Percentiles rank a stretch among this genome's conserved stretches.
phyloP scores from a whole-genome alignment of 768 basidiomycete species.

The Lactarius tabidus region DNA sequence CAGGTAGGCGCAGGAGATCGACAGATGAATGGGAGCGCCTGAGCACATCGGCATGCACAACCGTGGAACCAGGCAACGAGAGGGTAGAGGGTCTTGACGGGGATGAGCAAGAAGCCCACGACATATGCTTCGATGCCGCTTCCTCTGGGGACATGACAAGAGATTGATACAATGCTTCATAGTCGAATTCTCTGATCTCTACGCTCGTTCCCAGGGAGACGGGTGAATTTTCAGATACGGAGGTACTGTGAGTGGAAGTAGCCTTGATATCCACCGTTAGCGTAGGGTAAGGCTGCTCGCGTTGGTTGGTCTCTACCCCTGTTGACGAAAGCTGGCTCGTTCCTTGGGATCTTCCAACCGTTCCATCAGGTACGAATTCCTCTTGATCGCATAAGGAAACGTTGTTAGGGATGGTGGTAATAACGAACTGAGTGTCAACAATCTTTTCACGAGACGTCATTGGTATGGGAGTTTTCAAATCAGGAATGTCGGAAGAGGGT shows the following conservation, averaged over 20 bases:
- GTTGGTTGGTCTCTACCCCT: background rate
- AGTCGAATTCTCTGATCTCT: constrained; percentile 8
- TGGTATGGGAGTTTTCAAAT: background rate
- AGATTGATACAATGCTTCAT: constrained; percentile 21
- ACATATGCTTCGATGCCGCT: constrained; percentile 20
- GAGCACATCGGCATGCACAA: constrained; percentile 6
- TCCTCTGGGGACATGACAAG: constrained; percentile 19
- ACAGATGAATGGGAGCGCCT: constrained; percentile 16
- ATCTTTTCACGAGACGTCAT: background rate
- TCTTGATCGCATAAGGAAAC: background rate
- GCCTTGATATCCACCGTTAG: background rate
- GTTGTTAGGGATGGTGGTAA: background rate
- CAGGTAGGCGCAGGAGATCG: background rate
- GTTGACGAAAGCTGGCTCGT: background rate
- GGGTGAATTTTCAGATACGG: background rate
- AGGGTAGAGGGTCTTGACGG: background rate
- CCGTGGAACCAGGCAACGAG: background rate
- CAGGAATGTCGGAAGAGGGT: constrained; percentile 1
- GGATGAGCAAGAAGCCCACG: constrained; percentile 11
- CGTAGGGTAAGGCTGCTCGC: background rate
- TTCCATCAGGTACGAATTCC: background rate
- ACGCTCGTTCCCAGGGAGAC: background rate
- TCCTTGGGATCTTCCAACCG: background rate
- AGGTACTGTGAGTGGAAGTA: background rate
- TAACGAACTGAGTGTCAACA: background rate